Evolutionary conservation across 1,284 basidiomycete species (phyloP), one percentile per base, ranked within the genome.

Genomic region (Pseudozyma sp.): DNA sequence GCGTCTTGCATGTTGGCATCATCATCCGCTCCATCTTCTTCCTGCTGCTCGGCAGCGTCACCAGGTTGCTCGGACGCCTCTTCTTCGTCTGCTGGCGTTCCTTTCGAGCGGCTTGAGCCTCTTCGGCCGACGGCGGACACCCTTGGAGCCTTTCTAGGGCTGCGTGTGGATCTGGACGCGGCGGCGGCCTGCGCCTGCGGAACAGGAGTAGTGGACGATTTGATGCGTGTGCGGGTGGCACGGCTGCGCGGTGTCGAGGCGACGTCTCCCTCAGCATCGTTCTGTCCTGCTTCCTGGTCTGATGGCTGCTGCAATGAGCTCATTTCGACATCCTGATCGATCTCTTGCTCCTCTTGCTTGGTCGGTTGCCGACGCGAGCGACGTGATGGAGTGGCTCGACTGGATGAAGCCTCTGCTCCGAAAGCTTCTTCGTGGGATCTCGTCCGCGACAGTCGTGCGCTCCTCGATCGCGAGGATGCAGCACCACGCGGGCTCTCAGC

Each of bases 311-410:
- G 55, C 3, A 45, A 30, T 1, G 56, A 55, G 8, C 19, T 50
- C 61, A 63, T 68, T 1, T 61, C 53, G 35, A 56, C 50, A 29
- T 70, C 64, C 17, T 61, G 42, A 7, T 49, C 40, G 7, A 7
- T 53, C 7, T 47, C 63, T 7, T 51, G 30, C n/a, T 54, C 45
- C 33, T 66, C 65, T 14, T 44, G 63, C 46, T 67, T 63, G 13
- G 67, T 51, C 1, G 57, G 39, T 46, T 75, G 68, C 5, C 73
- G 60, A 35, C 68, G 63, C 6, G 58, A 56, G n/a, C 66, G 63
- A n/a, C 72, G 58, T 16, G 67, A 60, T 33, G 70, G 65, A n/a
- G 63, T 62, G 10, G 67, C 55, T 13, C 67, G 50, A 16, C 44
- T 24, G 11, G 53, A 45, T 2, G 60, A 45, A 9, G 67, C 29